Evolutionary conservation across 805 yeast species (phyloP).

Genomic region (Ogataea glucozyma): DNA sequence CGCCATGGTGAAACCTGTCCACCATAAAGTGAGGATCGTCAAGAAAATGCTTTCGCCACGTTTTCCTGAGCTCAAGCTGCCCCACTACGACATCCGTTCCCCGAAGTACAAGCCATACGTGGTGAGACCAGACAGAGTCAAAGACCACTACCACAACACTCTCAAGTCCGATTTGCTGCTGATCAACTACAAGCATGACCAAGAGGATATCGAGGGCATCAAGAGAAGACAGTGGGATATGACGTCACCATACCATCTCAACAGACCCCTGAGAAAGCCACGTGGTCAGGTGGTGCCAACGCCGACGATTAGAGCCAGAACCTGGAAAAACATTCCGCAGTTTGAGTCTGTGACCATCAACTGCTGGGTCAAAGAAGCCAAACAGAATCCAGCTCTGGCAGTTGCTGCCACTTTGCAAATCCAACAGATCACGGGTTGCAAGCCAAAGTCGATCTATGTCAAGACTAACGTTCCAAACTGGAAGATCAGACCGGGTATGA

Average conservation of each 20-base stretch:
- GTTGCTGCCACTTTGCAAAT: slow-evolving; percentile 76
- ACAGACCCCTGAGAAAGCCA: slow-evolving; percentile 78
- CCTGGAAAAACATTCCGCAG: slow-evolving; percentile 69
- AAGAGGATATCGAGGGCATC: slow-evolving; percentile 55
- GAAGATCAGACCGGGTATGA: slow-evolving; percentile 84
- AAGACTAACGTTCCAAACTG: slow-evolving; percentile 80
- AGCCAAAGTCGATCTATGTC: slow-evolving; percentile 72
- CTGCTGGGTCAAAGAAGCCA: slow-evolving; percentile 74
- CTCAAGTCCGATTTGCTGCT: slow-evolving; percentile 76
- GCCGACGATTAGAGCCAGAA: slow-evolving; percentile 69
- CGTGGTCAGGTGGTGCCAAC: slow-evolving; percentile 72
- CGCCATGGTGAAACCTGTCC: slow-evolving; percentile 87
- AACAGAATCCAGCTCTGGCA: slow-evolving; percentile 67
- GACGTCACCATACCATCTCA: slow-evolving; percentile 82
- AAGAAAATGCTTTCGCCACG: slow-evolving; percentile 76
- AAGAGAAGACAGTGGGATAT: slow-evolving; percentile 86
- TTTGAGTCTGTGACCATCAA: slow-evolving; percentile 69
- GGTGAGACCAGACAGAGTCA: slow-evolving; percentile 77
- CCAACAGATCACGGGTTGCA: slow-evolving; percentile 92
- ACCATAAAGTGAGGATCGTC: slow-evolving; percentile 77
- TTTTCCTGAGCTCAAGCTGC: slow-evolving; percentile 64
- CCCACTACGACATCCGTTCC: slow-evolving; percentile 75
- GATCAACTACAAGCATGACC: slow-evolving; percentile 71
- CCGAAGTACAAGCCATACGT: slow-evolving; percentile 74
- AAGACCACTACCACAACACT: slow-evolving; percentile 74